Percentiles rank a stretch among this genome's conserved stretches.
Evolutionary conservation across 257 asterid species (phyloP).

Genomic region (Linderniella brevidens): DNA sequence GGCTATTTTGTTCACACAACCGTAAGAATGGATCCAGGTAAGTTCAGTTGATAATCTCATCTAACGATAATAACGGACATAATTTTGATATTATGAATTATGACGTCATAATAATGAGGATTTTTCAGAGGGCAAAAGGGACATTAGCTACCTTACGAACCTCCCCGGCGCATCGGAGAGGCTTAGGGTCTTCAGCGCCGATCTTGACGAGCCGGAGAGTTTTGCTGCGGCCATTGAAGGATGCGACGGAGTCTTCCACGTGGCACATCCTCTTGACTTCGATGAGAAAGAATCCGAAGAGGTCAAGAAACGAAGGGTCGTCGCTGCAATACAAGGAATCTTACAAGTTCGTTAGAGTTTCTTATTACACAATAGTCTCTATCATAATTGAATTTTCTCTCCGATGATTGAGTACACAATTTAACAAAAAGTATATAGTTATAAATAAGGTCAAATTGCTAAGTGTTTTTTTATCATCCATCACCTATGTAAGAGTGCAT

Average conservation of each 20-base stretch:
- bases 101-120: neutral
- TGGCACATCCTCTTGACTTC: constrained; percentile 1
- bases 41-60: neutral
- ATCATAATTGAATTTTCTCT: too few relatives aligned
- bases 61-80: neutral
- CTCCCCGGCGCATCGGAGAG: constrained; percentile 3
- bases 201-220: neutral
- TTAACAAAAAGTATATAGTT: too few relatives aligned
- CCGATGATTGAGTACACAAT: too few relatives aligned
- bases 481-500: too few relatives aligned
- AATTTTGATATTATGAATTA: neutral
- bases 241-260: constrained; percentile 3
- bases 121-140: constrained; percentile 2
- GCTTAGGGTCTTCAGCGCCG: constrained; percentile 1
- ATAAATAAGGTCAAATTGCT: too few relatives aligned
- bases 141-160: constrained; percentile 1
- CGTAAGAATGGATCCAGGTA: constrained; percentile 9
- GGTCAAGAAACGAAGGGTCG: neutral
- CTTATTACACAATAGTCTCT: too few relatives aligned
- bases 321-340: neutral
- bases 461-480: too few relatives aligned
- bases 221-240: neutral
- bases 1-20: constrained; percentile 20
- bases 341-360: neutral
- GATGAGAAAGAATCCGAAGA: constrained; percentile 4